Evolutionary conservation across 1,284 basidiomycete genomes (phyloP), one percentile per base, ranked within the genome.

Genomic region (Ustilago curta): DNA sequence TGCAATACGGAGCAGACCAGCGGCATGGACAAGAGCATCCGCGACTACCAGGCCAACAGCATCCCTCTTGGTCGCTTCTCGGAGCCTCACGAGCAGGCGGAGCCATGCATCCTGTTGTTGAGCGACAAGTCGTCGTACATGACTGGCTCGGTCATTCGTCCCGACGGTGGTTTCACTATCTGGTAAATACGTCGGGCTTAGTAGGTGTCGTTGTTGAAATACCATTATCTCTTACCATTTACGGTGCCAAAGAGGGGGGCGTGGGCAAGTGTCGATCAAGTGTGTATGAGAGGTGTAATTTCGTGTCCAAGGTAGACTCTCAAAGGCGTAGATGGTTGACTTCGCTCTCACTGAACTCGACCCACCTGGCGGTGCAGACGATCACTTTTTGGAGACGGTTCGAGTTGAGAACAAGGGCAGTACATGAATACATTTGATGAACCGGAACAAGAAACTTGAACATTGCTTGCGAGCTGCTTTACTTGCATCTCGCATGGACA

Each of bases 1-100:
- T 83, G 82, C 72, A 80, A 83, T 70, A 85, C 84, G 21, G 84
- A 85, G 74, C 84, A 85, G 81, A 85, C 84, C 21, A 78, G 74
- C 39, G 81, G 58, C 37, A 85, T 85, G 84, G 84, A 85, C 60
- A 54, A 71, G 57, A 77, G 71, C 54, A 76, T 85, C 37, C 77
- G 83, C 50, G 82, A 84, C 39, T 85, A 64, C 75, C 84, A 85
- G 78, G 83, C 84, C 14, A 45, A 57, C 39, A 73, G 66, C 57
- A 79, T 85, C 47, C 84, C 84, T 35, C 61, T 85, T n/a, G 74
- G 77, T 43, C 64, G 84, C 45, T 85, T 85, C 79, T 78, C 77
- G 35, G 78, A 84, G 77, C 82, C 84, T 40, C 60, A 77, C 40
- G 84, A 85, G 76, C 83, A 84, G 78, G 82, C 76, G 32, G 82